Conservation (phyloP, 768 basidiomycete genomes). For the Tylopilus felleus region DNA sequence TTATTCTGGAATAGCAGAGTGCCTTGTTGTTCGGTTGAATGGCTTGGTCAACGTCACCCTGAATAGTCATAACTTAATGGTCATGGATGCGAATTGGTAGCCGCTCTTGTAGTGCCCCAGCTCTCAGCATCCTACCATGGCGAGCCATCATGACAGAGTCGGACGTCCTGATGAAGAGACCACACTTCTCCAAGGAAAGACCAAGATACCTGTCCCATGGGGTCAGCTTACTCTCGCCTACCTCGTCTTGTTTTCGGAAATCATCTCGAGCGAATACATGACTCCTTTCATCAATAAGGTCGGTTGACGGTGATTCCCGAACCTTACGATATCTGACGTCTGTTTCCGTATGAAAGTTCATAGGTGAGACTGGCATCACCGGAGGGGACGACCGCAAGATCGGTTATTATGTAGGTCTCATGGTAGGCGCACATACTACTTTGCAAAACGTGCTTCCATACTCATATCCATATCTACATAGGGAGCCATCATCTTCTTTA, state of each 20-base stretch:
- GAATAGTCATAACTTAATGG: too few relatives aligned
- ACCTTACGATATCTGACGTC: neutral
- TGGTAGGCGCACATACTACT: too few relatives aligned
- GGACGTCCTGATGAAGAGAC: slow-evolving; percentile 45
- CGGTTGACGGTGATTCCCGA: neutral
- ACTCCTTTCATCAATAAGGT: slow-evolving; percentile 65
- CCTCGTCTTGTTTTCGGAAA: slow-evolving; percentile 52
- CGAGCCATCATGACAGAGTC: too few relatives aligned
- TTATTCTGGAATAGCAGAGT: too few relatives aligned
- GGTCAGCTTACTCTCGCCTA: slow-evolving; percentile 47
- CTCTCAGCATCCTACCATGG: too few relatives aligned
- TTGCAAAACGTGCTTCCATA: neutral
- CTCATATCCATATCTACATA: slow-evolving; percentile 26
- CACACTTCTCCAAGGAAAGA: slow-evolving; percentile 38
- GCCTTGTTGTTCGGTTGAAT: too few relatives aligned
- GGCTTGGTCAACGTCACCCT: too few relatives aligned
- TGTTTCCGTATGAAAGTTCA: slow-evolving; percentile 39
- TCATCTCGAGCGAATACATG: slow-evolving; percentile 53
- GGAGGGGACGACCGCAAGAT: slow-evolving; percentile 57
- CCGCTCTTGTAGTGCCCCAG: too few relatives aligned
- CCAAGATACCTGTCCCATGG: slow-evolving; percentile 48
- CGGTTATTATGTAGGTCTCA: slow-evolving; percentile 53
- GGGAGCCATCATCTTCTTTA: slow-evolving; percentile 61
- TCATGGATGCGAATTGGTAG: too few relatives aligned
- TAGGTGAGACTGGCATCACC: slow-evolving; percentile 60